phyloP scores from a whole-genome alignment of 2,329 filamentous ascomycete species.

The Colletotrichum sansevieriae region DNA sequence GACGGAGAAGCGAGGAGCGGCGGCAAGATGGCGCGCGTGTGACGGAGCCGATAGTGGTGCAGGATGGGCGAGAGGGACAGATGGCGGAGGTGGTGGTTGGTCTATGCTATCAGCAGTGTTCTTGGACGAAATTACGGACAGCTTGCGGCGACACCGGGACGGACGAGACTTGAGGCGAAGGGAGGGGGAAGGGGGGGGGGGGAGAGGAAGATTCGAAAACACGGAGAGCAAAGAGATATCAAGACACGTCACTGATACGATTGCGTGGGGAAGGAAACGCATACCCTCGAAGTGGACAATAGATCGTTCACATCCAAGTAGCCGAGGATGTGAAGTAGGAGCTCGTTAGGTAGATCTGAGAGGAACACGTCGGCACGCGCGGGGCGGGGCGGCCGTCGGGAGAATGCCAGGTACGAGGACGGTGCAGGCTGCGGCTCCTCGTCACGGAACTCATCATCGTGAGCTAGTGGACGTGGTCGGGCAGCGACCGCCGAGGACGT shows the following conservation, averaged over 20 bases:
- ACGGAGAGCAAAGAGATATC: neutral
- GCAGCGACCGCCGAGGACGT: conserved; percentile 44
- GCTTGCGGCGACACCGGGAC: conserved; percentile 7
- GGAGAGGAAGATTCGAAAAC: neutral
- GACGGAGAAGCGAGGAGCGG: conserved; percentile 68
- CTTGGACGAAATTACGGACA: conserved; percentile 16
- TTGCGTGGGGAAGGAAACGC: conserved; percentile 44
- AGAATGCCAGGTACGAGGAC: conserved; percentile 29
- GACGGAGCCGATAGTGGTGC: conserved; percentile 72
- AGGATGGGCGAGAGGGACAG: conserved; percentile 76
- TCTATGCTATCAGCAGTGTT: conserved; percentile 55
- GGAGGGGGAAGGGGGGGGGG: too few species aligned
- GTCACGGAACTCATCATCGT: conserved; percentile 1
- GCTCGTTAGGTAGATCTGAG: conserved; percentile 65
- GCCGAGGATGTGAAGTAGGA: conserved; percentile 67
- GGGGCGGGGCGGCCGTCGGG: conserved; percentile 13
- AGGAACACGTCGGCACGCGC: conserved; percentile 23
- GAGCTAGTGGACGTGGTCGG: conserved; percentile 44
- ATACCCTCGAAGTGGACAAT: conserved; percentile 68
- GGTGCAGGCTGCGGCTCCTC: conserved; percentile 23
- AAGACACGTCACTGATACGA: conserved; percentile 16
- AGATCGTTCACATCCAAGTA: conserved; percentile 71
- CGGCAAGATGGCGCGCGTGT: conserved; percentile 66
- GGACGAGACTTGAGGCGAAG: neutral
- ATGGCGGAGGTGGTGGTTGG: conserved; percentile 71